Evolutionary conservation across 176 grass and related monocot species (phyloP), one percentile per base, ranked within the genome.

Genomic region (Echinochloa phyllopogon): DNA sequence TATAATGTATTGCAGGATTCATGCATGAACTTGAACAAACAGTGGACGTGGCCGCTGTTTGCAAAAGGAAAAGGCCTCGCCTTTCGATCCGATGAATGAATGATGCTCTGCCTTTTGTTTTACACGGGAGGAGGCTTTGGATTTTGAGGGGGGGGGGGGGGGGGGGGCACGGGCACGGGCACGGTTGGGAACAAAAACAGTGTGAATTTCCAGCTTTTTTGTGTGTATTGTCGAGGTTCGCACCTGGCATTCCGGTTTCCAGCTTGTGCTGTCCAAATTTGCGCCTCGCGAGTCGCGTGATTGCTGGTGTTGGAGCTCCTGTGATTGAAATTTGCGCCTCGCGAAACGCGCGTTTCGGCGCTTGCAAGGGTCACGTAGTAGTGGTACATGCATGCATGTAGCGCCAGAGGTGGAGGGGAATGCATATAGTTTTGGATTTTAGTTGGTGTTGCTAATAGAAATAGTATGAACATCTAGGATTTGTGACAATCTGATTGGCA

Each of bases 51-150:
- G 23, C 42, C 33, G 43, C 43, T 47, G 18, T 17, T 49, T n/a
- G 15, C n/a, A 3, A 66, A 56, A 70, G 17, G 12, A 82, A 82
- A 82, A 70, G 36, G 33, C 0, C 4, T 37, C 79, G 13, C 64
- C 18, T 82, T 82, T 70, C 79, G 49, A 82, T 82, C 79, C 49
- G 48, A 57, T 29, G 14, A 53, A n/a, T n/a, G n/a, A n/a, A n/a
- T 37, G 14, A 42, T 70, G 50, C 64, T 13, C 10, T 15, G 1
- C 6, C 37, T 57, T 70, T 57, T 42, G 20, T 66, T 79, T 80
- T 68, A 81, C 65, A 73, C 24, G 69, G 43, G 12, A 6, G 29
- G 48, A 27, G 69, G 69, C 4, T 6, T 72, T 17, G 69, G 42
- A 45, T 72, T 72, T 49, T 8, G 55, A 58, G 23, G 39, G 3